Evolutionary conservation across 2,329 filamentous ascomycete species (phyloP).

Genomic region (Aureobasidium sp.): DNA sequence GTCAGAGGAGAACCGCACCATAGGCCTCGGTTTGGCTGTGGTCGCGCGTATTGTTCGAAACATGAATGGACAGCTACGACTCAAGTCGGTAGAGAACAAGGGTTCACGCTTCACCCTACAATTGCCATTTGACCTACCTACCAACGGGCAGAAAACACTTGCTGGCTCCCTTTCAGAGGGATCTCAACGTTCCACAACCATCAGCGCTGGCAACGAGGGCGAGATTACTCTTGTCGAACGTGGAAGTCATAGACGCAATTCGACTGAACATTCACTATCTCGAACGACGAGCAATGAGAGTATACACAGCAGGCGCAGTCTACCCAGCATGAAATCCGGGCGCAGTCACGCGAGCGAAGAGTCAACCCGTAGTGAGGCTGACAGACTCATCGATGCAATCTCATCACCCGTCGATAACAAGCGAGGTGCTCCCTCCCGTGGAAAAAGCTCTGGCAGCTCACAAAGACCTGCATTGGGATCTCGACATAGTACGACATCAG

Average conservation of each 20-base stretch:
- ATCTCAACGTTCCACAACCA: conserved; percentile 16
- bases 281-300: conserved; percentile 38
- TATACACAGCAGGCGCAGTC: conserved; percentile 46
- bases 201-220: conserved; percentile 23
- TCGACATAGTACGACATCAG: conserved; percentile 22
- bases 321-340: conserved; percentile 37
- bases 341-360: conserved; percentile 27
- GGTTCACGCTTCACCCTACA: conserved; percentile 78
- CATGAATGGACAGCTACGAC: conserved; percentile 78
- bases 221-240: conserved; percentile 14
- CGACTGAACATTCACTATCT: conserved; percentile 19
- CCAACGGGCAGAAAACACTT: conserved; percentile 24
- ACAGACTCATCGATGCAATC: conserved; percentile 65
- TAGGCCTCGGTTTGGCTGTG: conserved; percentile 79
- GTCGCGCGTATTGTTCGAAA: conserved; percentile 83
- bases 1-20: conserved; percentile 39
- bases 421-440: conserved; percentile 20
- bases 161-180: background rate
- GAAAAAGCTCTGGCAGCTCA: conserved; percentile 15
- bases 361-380: conserved; percentile 50
- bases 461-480: conserved; percentile 23
- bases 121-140: conserved; percentile 63
- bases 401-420: conserved; percentile 44
- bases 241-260: background rate
- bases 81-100: conserved; percentile 76